phyloP scores from a whole-genome alignment of 768 basidiomycete species.

The Mycena amicta region DNA sequence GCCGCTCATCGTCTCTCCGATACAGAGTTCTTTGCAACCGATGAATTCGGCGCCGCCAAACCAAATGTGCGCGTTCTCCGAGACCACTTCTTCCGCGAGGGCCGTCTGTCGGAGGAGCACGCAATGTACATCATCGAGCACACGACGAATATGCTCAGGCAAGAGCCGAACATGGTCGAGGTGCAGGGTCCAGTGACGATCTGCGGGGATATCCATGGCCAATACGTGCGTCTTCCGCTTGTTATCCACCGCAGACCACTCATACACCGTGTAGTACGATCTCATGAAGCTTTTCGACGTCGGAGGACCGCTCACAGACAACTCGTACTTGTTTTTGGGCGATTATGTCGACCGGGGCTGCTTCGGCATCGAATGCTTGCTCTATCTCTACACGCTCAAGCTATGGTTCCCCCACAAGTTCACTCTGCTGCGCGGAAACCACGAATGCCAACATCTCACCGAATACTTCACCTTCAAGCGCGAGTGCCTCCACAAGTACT shows the following conservation, averaged over 20 bases:
- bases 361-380: slow-evolving; percentile 86
- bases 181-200: slow-evolving; percentile 92
- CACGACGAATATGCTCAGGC: slow-evolving; percentile 64
- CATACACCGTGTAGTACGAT: slow-evolving; percentile 68
- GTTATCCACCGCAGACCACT: neutral
- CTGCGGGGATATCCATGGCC: slow-evolving; percentile 96
- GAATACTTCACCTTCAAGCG: slow-evolving; percentile 99
- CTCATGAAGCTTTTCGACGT: slow-evolving; percentile 98
- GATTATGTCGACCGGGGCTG: slow-evolving; percentile 98
- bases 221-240: slow-evolving; percentile 66
- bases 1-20: slow-evolving; percentile 16
- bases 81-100: slow-evolving; percentile 88
- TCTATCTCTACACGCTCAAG: slow-evolving; percentile 93
- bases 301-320: slow-evolving; percentile 82
- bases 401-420: slow-evolving; percentile 85
- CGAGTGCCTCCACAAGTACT: slow-evolving; percentile 95
- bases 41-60: slow-evolving; percentile 21
- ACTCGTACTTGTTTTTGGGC: slow-evolving; percentile 89
- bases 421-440: slow-evolving; percentile 88
- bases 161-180: slow-evolving; percentile 84
- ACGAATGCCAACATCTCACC: slow-evolving; percentile 95
- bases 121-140: slow-evolving; percentile 80
- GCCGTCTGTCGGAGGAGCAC: slow-evolving; percentile 79
- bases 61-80: slow-evolving; percentile 54
- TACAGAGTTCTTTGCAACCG: slow-evolving; percentile 22